A percentile compares a stretch with the other conserved stretches of the same genome.
Evolutionary conservation across 2,329 filamentous ascomycete genomes (phyloP).

Genomic region (Colletotrichum spaethianum): DNA sequence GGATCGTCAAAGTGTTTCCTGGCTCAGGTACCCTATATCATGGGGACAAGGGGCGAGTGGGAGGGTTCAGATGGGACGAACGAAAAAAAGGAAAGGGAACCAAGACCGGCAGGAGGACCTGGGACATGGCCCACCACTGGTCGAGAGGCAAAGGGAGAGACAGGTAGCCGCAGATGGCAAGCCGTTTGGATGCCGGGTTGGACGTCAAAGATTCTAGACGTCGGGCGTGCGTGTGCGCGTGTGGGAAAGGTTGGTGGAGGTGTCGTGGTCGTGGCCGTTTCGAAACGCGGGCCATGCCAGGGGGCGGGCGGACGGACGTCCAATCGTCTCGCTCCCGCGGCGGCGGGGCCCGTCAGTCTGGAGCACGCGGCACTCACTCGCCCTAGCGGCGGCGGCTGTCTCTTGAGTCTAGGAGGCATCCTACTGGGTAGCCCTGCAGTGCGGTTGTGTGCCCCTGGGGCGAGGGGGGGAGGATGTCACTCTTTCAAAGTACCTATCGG

Average conservation of each 20-base stretch:
- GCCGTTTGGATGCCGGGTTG: conserved; percentile 33
- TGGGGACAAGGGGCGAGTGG: neutral
- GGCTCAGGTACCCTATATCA: conserved; percentile 1
- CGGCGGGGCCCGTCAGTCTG: conserved; percentile 28
- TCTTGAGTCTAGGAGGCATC: neutral
- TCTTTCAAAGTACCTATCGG: neutral
- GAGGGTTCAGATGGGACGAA: conserved; percentile 3
- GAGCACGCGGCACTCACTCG: conserved; percentile 38
- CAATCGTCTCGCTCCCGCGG: conserved; percentile 34
- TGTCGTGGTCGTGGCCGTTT: conserved; percentile 14
- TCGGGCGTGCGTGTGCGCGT: neutral
- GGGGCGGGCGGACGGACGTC: conserved; percentile 23
- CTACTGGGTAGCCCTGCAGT: neutral
- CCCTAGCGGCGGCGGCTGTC: conserved; percentile 32
- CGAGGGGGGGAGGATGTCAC: too few relatives aligned
- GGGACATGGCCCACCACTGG: neutral
- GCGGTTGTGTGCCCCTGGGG: neutral
- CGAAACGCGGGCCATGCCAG: conserved; percentile 40
- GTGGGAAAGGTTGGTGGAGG: conserved; percentile 9
- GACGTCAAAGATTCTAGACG: conserved; percentile 29
- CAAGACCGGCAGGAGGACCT: neutral
- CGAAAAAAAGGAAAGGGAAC: neutral
- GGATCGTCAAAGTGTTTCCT: conserved; percentile 18
- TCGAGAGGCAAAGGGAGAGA: conserved; percentile 10
- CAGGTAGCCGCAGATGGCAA: conserved; percentile 11